Evolutionary conservation across 352 stramenopile species (phyloP).

Genomic region (Phytophthora crassamura): DNA sequence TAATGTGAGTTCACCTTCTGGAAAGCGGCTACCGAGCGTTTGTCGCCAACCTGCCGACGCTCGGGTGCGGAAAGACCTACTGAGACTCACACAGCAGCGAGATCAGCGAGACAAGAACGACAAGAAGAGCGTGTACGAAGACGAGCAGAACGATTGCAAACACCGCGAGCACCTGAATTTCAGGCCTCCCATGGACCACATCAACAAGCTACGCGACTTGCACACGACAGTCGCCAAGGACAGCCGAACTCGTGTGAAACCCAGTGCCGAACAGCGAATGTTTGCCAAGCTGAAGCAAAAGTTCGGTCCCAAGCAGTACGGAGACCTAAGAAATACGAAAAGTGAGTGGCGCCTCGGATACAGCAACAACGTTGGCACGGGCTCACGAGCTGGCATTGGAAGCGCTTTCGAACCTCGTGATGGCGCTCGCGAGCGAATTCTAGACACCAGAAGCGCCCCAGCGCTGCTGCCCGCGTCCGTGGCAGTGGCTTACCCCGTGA

Average conservation of each 20-base stretch:
- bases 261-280: conserved; percentile 21
- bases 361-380: conserved; percentile 44
- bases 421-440: conserved; percentile 36
- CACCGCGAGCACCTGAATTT: conserved; percentile 53
- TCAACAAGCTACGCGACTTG: conserved; percentile 53
- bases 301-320: not conserved
- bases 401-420: conserved; percentile 64
- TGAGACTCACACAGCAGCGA: conserved; percentile 36
- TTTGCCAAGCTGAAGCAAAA: conserved; percentile 19
- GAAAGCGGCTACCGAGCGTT: conserved; percentile 45
- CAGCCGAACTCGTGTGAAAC: conserved; percentile 12
- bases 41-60: conserved; percentile 42
- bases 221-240: conserved; percentile 57
- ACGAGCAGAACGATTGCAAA: conserved; percentile 63
- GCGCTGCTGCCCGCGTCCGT: conserved; percentile 25
- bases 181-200: conserved; percentile 57
- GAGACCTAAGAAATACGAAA: conserved; percentile 7
- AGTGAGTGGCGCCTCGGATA: conserved; percentile 58
- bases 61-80: conserved; percentile 53
- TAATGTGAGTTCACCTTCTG: conserved; percentile 35
- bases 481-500: conserved; percentile 40
- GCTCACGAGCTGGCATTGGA: conserved; percentile 34
- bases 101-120: conserved; percentile 21
- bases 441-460: conserved; percentile 13
- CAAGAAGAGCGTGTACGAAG: conserved; percentile 35